Base-by-base conservation (phyloP, 768 basidiomycete species). In the Trametes villosa region DNA sequence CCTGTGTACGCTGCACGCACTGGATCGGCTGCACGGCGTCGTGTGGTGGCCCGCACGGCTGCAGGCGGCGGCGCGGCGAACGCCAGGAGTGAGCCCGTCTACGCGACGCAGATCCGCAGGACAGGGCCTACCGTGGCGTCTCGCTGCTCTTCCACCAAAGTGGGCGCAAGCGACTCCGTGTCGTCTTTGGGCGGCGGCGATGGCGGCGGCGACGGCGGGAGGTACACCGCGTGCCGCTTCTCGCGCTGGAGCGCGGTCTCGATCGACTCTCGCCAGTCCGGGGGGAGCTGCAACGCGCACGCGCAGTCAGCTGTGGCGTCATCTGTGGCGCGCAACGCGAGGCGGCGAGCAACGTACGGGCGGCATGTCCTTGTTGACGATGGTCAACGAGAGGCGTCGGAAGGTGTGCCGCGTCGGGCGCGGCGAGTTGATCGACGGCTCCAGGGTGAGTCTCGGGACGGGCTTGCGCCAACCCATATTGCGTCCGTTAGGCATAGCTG, bases 381-480 rank as follows among this genome's bases (percentile, higher is more conserved):
- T 75, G 20, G 58, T 36, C 13, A 62, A 40, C 33, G 64, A 66
- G 11, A 62, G 57, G 13, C 60, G 51, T 50, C 33, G 60, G 9
- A 61, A 33, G 29, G 44, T 56, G 11, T 55, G 24, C 20, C 58
- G 44, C 26, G 58, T 41, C 17, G 54, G 56, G 22, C 38, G 44
- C 5, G 24, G 72, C 69, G 9, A 71, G 72, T 31, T 30, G 34
- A 80, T 73, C 48, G 85, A 83, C 6, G 87, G 84, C 13, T 88
- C 87, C 33, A 88, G 88, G 44, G 87, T 78, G 72, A 84, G 89
- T 53, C 74, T 73, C 3, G 89, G 89, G 40, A 83, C 87, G 31
- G 89, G 89, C 70, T 91, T 91, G 53, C 88, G 79, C 71, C 87
- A 86, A 71, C 84, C 87, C 82, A 83, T 83, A 67, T 73, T 65